A percentile compares a stretch with the other conserved stretches of the same genome.
These are phyloP conservation scores for Lepidopterella palustris DNA, from an alignment of 495 filamentous ascomycete species.

Conservation along the genomic window DNA sequence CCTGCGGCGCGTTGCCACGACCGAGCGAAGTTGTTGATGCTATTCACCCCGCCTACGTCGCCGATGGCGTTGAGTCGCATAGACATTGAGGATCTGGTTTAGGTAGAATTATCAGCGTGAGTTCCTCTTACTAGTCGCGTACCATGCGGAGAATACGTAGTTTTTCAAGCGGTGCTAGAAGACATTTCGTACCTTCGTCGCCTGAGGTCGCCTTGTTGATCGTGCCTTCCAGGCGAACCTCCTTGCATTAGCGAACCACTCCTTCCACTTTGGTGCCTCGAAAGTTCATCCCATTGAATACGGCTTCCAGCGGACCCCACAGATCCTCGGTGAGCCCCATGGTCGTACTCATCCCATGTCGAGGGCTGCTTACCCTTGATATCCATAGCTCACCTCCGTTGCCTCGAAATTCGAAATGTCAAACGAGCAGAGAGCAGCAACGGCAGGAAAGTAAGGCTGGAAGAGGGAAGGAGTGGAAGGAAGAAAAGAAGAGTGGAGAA, in stretches of 20 bases:
- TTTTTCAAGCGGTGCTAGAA: no score
- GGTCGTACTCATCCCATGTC: slow-evolving; percentile 49
- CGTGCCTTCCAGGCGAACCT: slow-evolving; percentile 8
- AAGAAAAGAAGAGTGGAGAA: background rate
- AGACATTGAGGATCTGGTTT: slow-evolving; percentile 58
- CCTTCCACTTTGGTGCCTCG: slow-evolving; percentile 9
- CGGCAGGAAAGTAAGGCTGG: background rate
- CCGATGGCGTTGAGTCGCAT: slow-evolving; percentile 60
- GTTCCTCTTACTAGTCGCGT: no score
- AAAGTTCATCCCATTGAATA: slow-evolving; percentile 35
- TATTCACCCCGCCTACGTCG: slow-evolving; percentile 85
- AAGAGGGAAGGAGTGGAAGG: background rate
- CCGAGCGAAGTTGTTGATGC: slow-evolving; percentile 86
- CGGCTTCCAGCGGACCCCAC: slow-evolving; percentile 35
- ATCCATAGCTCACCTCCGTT: slow-evolving; percentile 11
- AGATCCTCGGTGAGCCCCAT: slow-evolving; percentile 36
- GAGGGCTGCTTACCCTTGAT: slow-evolving; percentile 37
- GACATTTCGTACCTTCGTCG: slow-evolving; percentile 19
- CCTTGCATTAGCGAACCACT: slow-evolving; percentile 3
- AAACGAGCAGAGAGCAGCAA: background rate
- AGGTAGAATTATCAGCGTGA: slow-evolving; percentile 3
- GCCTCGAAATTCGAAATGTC: background rate
- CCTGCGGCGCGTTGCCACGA: slow-evolving; percentile 90
- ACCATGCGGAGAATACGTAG: slow-evolving; percentile 2
- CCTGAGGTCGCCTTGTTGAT: slow-evolving; percentile 8